Evolutionary conservation across 2,329 filamentous ascomycete genomes (phyloP).

Genomic region (Penicillium italicum): DNA sequence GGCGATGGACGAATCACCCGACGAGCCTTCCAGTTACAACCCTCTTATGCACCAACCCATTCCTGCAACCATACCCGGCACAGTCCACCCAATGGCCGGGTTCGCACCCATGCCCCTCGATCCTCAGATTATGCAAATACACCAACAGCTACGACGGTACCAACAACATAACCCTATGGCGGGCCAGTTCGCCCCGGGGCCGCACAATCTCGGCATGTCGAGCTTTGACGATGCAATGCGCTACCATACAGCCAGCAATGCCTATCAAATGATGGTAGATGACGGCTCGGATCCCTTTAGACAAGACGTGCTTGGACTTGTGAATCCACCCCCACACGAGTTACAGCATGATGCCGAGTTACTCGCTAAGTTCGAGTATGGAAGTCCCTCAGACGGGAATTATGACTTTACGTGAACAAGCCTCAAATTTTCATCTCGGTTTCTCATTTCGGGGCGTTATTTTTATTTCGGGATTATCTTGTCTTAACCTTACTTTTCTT

Average conservation of each 20-base stretch:
- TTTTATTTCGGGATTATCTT: constrained; percentile 5
- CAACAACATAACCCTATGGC: constrained; percentile 38
- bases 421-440: constrained; percentile 18
- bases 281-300: constrained; percentile 39
- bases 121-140: constrained; percentile 57
- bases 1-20: constrained; percentile 24
- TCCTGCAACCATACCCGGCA: constrained; percentile 34
- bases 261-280: constrained; percentile 44
- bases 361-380: constrained; percentile 40
- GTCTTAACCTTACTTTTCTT: constrained; percentile 3
- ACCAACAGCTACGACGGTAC: constrained; percentile 43
- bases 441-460: background rate
- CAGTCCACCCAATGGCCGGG: constrained; percentile 39
- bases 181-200: constrained; percentile 33
- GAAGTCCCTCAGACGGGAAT: constrained; percentile 37
- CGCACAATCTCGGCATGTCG: constrained; percentile 31
- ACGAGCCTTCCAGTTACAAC: constrained; percentile 27
- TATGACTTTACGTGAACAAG: constrained; percentile 32
- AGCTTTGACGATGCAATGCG: constrained; percentile 41
- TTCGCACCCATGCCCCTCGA: constrained; percentile 56
- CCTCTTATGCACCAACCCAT: constrained; percentile 31
- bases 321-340: constrained; percentile 39
- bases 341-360: constrained; percentile 42
- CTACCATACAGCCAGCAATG: constrained; percentile 35
- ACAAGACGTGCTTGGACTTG: constrained; percentile 39